These are phyloP conservation scores for Meyerozyma elateridarum DNA, from an alignment of 1,139 yeast genomes.

Conservation along the genomic window DNA sequence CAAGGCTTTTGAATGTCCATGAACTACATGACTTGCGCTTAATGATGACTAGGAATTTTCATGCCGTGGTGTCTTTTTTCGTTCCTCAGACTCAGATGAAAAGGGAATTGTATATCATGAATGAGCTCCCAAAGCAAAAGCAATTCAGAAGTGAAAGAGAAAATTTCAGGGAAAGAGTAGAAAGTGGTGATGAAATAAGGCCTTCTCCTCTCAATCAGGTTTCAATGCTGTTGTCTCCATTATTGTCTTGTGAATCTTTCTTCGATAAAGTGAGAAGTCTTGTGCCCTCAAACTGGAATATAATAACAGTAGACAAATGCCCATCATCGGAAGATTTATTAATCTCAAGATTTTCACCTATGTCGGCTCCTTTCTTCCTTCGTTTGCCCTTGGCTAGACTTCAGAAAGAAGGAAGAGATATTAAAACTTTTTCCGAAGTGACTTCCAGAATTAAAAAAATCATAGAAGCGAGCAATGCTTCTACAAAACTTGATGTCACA, in stretches of 20 bases:
- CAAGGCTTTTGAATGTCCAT: too few species aligned
- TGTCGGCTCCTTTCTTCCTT: constrained; percentile 41
- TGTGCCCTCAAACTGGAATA: constrained; percentile 53
- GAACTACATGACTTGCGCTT: constrained; percentile 18
- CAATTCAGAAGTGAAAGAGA: constrained; percentile 30
- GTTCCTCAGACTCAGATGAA: constrained; percentile 20
- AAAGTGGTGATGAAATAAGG: background rate
- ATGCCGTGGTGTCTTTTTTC: too few species aligned
- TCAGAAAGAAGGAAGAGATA: constrained; percentile 34
- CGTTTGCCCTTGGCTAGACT: constrained; percentile 60
- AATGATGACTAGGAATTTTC: constrained; percentile 18
- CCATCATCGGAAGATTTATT: constrained; percentile 53
- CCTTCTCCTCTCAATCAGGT: constrained; percentile 12
- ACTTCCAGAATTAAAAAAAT: constrained; percentile 15
- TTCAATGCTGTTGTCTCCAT: constrained; percentile 14
- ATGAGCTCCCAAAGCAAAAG: constrained; percentile 29
- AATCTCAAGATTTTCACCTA: constrained; percentile 40
- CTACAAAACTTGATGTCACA: constrained; percentile 54
- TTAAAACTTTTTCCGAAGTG: constrained; percentile 44
- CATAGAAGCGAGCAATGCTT: constrained; percentile 15
- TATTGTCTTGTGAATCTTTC: constrained; percentile 9
- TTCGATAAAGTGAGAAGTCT: constrained; percentile 10
- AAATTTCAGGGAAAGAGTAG: constrained; percentile 3
- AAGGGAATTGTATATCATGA: constrained; percentile 25
- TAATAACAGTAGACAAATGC: constrained; percentile 62